Base-by-base conservation (phyloP, 352 stramenopile genomes). In the Phytophthora macrochlamydospora region DNA sequence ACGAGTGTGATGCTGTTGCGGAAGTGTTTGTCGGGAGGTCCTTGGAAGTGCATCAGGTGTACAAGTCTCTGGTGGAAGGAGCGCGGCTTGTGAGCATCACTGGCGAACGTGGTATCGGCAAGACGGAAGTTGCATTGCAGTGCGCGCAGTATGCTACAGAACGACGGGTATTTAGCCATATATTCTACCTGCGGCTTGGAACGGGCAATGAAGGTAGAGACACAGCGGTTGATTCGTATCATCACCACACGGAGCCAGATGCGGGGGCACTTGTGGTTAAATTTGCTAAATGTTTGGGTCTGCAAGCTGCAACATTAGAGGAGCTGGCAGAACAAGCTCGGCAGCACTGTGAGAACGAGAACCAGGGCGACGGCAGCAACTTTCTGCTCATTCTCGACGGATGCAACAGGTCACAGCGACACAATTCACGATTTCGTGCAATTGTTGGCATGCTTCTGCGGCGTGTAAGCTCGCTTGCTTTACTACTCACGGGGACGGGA, bases 351-450 rank as follows among this genome's bases (percentile, higher is more conserved):
- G 52, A 68, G 13, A 53, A 33, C 6, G 62, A 72, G 42, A 54
- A 51, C 2, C 52, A 71, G 7, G 66, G 67, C 3, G 75, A 80
- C 32, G 56, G 62, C 32, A 79, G 72, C 37, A 81, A 60, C 14
- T 92, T 87, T 37, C 51, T 94, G 33, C 71, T 96, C 24, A 79
- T 96, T 24, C 51, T 96, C 9, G 88, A 96, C 42, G 88, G 88
- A 4, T 96, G 83, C 58, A 90, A 92, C 50, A 69, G 78, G 28
- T 50, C 58, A 1, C 81, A 81, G 9, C 74, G 76, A 35, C 79
- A 82, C 3, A 75, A 82, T 52, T 38, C 63, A 1, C 54, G 62
- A 7, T 91, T 93, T 43, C 78, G 79, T 5, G 60, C 67, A 0
- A 63, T 89, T 3, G 68, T 90, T 32, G 64, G 62, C 2, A 69